Evolutionary conservation across 768 basidiomycete genomes (phyloP).

Genomic region (Rhizopogon rudus): DNA sequence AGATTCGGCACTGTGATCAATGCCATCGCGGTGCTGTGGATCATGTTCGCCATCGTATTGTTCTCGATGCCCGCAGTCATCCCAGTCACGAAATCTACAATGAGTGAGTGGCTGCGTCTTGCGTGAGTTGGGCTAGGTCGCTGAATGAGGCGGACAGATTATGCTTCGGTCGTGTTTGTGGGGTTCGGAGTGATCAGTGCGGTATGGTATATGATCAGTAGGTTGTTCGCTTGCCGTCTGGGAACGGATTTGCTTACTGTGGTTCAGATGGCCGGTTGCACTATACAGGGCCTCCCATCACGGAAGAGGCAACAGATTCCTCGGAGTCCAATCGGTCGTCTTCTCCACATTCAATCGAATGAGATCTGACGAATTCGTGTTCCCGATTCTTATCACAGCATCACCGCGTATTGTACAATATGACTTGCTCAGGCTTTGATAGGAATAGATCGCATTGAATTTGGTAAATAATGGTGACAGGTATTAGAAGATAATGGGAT

Average conservation of each 20-base stretch:
- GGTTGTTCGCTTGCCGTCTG: conserved; percentile 14
- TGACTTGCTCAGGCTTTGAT: background rate
- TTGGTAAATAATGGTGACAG: background rate
- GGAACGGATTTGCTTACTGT: background rate
- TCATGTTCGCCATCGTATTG: conserved; percentile 54
- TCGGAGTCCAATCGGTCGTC: background rate
- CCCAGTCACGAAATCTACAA: conserved; percentile 46
- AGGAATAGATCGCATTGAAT: background rate
- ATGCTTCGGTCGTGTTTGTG: conserved; percentile 62
- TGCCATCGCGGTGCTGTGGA: conserved; percentile 51
- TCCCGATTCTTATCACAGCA: background rate
- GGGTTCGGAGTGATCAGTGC: conserved; percentile 56
- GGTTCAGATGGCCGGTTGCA: conserved; percentile 36
- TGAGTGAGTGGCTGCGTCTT: conserved; percentile 33
- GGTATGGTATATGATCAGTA: conserved; percentile 56
- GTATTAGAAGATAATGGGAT: conserved; percentile 11
- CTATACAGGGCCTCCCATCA: conserved; percentile 40
- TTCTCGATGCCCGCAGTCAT: conserved; percentile 66
- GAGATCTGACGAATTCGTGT: too few relatives aligned
- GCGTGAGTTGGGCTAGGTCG: background rate
- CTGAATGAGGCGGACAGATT: conserved; percentile 35
- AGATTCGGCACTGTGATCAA: conserved; percentile 43
- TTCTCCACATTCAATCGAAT: background rate
- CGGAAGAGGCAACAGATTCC: conserved; percentile 10
- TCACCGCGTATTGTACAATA: background rate